Percentiles rank a stretch among this genome's conserved stretches.
phyloP scores from a whole-genome alignment of 2,329 filamentous ascomycete species.

The Graphiopsis chlorocephala region DNA sequence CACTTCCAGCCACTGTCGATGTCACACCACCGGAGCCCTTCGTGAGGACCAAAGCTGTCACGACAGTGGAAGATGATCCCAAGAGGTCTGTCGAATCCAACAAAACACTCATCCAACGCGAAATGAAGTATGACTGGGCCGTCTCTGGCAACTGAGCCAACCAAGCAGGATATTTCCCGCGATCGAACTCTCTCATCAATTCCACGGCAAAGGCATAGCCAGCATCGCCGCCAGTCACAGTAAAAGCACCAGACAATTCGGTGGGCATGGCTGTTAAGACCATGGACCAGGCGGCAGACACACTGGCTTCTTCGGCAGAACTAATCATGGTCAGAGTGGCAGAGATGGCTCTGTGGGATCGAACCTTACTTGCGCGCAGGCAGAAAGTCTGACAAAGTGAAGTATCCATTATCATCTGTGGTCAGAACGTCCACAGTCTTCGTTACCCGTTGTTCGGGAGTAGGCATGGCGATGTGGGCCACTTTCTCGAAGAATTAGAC shows the following conservation, averaged over 20 bases:
- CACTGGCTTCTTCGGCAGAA: not conserved
- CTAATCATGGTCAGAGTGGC: not conserved
- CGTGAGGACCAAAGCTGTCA: not conserved
- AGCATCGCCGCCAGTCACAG: not conserved
- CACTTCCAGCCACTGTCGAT: not conserved
- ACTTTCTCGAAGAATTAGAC: not conserved
- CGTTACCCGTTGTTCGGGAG: not conserved
- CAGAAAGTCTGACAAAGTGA: not conserved
- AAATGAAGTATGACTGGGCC: not conserved
- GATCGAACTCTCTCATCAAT: not conserved
- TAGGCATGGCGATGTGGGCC: not conserved
- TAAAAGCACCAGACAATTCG: not conserved
- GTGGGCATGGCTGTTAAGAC: not conserved
- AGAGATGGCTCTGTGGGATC: not conserved
- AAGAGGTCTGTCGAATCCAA: not conserved
- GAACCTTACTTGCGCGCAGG: not conserved
- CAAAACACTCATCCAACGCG: not conserved
- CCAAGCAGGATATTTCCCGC: not conserved
- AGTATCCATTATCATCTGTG: not conserved
- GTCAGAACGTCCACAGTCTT: not conserved
- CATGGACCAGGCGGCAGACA: not conserved
- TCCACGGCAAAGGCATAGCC: not conserved
- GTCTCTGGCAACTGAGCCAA: not conserved
- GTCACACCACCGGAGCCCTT: not conserved
- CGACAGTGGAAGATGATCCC: not conserved